A percentile compares a stretch with the other conserved stretches of the same genome.
phyloP scores from a whole-genome alignment of 148 eudicot species.

The Polygonum aviculare region DNA sequence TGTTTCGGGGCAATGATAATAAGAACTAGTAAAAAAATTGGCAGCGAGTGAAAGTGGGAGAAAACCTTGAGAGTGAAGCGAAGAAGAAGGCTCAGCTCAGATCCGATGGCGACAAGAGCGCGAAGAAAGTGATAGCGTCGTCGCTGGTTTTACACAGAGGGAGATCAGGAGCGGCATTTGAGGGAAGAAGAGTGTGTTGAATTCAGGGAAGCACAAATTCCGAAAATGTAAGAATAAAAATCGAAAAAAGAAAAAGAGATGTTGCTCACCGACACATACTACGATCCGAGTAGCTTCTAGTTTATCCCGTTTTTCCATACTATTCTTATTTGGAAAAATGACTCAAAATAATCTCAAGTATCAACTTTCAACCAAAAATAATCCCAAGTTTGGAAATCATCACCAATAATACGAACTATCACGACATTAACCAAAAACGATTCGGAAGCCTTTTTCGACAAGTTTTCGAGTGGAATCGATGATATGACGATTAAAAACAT shows the following conservation, averaged over 20 bases:
- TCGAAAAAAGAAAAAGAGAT: neutral
- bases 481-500: no score
- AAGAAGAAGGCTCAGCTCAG: conserved; percentile 14
- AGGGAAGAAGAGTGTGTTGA: neutral
- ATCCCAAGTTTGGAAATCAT: no score
- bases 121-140: neutral
- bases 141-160: neutral
- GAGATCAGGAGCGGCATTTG: neutral
- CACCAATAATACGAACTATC: no score
- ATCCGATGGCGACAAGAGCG: conserved; percentile 13
- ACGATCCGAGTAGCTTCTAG: neutral
- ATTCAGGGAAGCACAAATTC: neutral
- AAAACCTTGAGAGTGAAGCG: neutral
- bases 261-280: neutral
- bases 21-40: neutral
- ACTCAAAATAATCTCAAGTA: no score
- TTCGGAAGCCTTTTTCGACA: no score
- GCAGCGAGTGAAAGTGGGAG: neutral
- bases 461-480: no score
- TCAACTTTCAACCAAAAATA: no score
- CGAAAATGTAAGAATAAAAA: neutral
- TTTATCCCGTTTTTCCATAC: neutral
- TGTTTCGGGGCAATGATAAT: neutral
- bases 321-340: no score
- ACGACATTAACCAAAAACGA: no score